phyloP scores from a whole-genome alignment of 805 yeast species.

The Wickerhamomyces tratensis region DNA sequence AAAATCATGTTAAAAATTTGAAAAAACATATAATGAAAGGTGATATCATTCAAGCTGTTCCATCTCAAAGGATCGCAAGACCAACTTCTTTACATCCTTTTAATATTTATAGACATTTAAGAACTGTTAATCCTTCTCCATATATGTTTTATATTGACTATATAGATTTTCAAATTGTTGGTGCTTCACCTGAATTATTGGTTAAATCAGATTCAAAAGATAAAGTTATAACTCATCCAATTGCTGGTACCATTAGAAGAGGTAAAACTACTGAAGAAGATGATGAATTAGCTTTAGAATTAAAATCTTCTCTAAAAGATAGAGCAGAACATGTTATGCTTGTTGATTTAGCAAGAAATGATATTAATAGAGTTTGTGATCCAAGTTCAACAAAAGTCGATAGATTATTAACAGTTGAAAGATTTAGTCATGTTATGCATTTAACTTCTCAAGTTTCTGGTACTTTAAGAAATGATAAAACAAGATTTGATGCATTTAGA shows the following conservation, averaged over 20 bases:
- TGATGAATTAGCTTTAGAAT: constrained; percentile 64
- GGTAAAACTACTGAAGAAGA: constrained; percentile 92
- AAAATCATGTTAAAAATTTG: constrained; percentile 62
- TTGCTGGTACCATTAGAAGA: constrained; percentile 92
- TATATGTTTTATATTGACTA: constrained; percentile 91
- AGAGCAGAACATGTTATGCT: constrained; percentile 98
- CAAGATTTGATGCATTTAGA: constrained; percentile 94
- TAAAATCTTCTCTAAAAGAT: constrained; percentile 75
- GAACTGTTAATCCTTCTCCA: constrained; percentile 97
- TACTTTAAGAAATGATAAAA: constrained; percentile 69
- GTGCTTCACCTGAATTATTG: constrained; percentile 93
- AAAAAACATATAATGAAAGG: constrained; percentile 82
- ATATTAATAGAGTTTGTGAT: constrained; percentile 88
- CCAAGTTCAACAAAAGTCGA: constrained; percentile 83
- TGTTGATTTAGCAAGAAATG: constrained; percentile 96
- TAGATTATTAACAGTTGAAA: constrained; percentile 77
- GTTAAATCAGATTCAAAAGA: constrained; percentile 70
- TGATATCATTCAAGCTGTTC: constrained; percentile 96
- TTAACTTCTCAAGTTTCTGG: constrained; percentile 94
- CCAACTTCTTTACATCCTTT: constrained; percentile 95
- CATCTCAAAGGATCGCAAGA: constrained; percentile 93
- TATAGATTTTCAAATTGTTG: constrained; percentile 86
- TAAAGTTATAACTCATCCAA: constrained; percentile 88
- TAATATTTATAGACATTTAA: constrained; percentile 86
- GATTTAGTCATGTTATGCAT: constrained; percentile 96